Evolutionary conservation across 177 flowering plant species (phyloP).

Genomic region (Vitis hybrid): DNA sequence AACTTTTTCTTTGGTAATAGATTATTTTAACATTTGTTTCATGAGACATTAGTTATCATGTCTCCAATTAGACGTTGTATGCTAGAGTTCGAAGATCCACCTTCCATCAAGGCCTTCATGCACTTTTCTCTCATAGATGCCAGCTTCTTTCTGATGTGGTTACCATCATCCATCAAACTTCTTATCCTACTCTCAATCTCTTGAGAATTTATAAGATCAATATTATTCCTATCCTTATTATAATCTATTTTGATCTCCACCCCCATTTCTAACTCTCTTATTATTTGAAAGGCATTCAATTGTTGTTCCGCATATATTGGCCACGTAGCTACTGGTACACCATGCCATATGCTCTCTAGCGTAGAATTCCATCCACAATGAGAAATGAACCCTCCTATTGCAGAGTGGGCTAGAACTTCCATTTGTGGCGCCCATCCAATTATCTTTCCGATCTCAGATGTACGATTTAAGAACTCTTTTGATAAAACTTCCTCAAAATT

Average conservation of each 20-base stretch:
- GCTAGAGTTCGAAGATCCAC: constrained; percentile 8
- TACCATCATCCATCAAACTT: neutral
- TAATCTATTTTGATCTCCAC: constrained; percentile 9
- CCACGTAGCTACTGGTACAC: constrained; percentile 16
- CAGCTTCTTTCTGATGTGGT: neutral
- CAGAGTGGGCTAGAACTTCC: constrained; percentile 7
- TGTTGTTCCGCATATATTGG: constrained; percentile 18
- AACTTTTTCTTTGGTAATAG: too few species aligned
- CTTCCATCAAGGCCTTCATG: neutral
- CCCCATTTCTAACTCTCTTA: constrained; percentile 7
- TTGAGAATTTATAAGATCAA: neutral
- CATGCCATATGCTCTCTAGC: constrained; percentile 16
- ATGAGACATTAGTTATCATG: too few species aligned
- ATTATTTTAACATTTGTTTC: too few species aligned
- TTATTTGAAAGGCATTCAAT: constrained; percentile 12
- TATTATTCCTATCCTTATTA: too few species aligned
- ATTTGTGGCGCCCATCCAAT: constrained; percentile 16
- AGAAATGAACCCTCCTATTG: neutral
- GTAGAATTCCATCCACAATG: constrained; percentile 13
- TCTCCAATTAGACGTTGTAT: neutral
- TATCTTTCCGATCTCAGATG: constrained; percentile 2
- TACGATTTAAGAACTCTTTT: constrained; percentile 9
- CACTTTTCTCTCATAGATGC: neutral
- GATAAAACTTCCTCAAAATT: constrained; percentile 3
- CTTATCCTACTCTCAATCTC: constrained; percentile 1